Conservation (phyloP, 2,329 filamentous ascomycete species). For the Fusarium cyanostomum region DNA sequence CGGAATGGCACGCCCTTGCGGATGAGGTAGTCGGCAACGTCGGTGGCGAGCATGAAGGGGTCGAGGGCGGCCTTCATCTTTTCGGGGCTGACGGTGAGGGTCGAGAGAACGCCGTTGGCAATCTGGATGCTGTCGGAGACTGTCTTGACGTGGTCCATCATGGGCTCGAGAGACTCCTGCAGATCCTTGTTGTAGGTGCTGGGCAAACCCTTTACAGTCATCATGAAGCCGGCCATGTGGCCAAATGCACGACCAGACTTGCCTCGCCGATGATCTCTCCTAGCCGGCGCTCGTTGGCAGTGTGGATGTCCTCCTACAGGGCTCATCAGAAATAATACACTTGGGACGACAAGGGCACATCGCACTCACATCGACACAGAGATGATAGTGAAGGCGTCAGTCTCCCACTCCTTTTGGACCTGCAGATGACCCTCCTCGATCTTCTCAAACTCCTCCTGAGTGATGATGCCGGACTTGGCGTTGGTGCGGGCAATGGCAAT, state of each 20-base stretch:
- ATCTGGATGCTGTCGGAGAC: constrained; percentile 84
- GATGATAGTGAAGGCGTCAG: constrained; percentile 60
- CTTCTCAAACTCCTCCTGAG: constrained; percentile 73
- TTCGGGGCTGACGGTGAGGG: constrained; percentile 73
- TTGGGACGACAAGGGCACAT: neutral
- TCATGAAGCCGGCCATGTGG: constrained; percentile 80
- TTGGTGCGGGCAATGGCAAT: constrained; percentile 87
- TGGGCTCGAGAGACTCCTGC: constrained; percentile 88
- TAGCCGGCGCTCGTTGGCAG: constrained; percentile 63
- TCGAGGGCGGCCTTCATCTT: constrained; percentile 83
- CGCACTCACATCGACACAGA: constrained; percentile 57
- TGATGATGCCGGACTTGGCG: constrained; percentile 77
- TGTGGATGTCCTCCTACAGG: constrained; percentile 55
- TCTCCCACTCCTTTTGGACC: constrained; percentile 64
- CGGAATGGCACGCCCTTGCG: constrained; percentile 78
- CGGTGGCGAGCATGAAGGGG: constrained; percentile 83
- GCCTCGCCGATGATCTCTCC: constrained; percentile 77
- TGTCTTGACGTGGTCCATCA: constrained; percentile 86
- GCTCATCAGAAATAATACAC: neutral
- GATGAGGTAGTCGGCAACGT: constrained; percentile 72
- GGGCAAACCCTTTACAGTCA: constrained; percentile 75
- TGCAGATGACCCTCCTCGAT: constrained; percentile 76
- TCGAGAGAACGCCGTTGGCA: constrained; percentile 81
- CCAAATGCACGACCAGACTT: constrained; percentile 82
- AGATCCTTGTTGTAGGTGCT: constrained; percentile 91